Base-by-base conservation (phyloP, 305 asterid genomes). In the Ajuga reptans region DNA sequence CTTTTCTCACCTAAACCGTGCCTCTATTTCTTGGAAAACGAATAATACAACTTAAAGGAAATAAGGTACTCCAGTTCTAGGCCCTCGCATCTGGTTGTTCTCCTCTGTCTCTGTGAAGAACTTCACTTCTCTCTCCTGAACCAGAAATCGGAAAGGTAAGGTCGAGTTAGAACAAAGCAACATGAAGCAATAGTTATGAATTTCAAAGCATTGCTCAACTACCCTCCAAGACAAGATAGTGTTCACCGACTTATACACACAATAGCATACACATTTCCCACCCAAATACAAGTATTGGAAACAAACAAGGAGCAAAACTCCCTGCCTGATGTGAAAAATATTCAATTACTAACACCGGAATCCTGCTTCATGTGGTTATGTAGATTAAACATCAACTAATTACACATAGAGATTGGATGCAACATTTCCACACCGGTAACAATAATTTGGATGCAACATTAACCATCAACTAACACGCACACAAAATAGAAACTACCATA, bases 21-120 rank as follows among this genome's bases (percentile, higher is more conserved):
- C 36, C 27, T 18, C 39, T 52, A 8, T 42, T 68, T 39, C 42
- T 67, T 37, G 29, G 27, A 67, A 17, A 9, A 33, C 14, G 45
- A 57, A 31, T 4, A 57, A 36, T 37, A 33, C 47, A 4, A 59
- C 27, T 85, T 81, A 90, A 42, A 93, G 90, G 71, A 93, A 93
- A 84, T 93, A 93, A 0, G 97, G 97, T 24, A 93, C 99, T 80
- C 99, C 99, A 8, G 87, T 85, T 82, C 99, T 89, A 7, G 97
- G 99, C 46, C 99, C 99, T 75, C 99, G 84, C 99, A 93, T 93
- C 63, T 93, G 99, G 82, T 93, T 93, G 90, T 91, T 93, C 79
- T 93, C 97, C 81, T 93, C 99, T 0, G 99, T 93, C 82, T 93
- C 99, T 1, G 99, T 89, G 87, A 93, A 93, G 77, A 93, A 93